Evolutionary conservation across 805 yeast genomes (phyloP).

Genomic region (Lipomyces chichibuensis): DNA sequence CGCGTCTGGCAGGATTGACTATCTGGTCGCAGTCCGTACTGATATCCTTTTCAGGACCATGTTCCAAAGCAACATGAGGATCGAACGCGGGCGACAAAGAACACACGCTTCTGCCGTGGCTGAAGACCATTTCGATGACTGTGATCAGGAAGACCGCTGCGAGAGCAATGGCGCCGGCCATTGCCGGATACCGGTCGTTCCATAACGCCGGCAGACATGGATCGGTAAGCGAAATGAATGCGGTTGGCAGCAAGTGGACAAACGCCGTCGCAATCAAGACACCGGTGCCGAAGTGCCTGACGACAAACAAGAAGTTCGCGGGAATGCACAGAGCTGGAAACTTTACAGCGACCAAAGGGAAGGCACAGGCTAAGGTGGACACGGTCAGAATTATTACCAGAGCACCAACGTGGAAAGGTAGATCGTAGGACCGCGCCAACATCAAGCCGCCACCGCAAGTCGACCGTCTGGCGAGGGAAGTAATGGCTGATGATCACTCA

Average conservation of each 20-base stretch:
- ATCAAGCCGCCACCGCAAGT: neutral
- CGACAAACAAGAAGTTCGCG: conserved; percentile 46
- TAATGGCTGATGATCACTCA: neutral
- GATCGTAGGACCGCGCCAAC: neutral
- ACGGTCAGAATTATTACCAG: conserved; percentile 17
- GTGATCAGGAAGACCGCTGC: neutral
- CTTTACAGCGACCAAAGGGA: conserved; percentile 19
- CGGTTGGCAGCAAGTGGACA: conserved; percentile 71
- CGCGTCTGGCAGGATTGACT: neutral
- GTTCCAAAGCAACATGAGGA: neutral
- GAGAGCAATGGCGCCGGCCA: conserved; percentile 4
- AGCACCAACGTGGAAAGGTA: conserved; percentile 21
- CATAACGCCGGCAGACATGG: conserved; percentile 61
- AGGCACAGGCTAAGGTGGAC: conserved; percentile 7
- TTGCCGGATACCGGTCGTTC: conserved; percentile 59
- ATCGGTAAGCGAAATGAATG: conserved; percentile 57
- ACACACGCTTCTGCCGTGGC: neutral
- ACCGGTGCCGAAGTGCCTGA: conserved; percentile 79
- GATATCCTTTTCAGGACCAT: neutral
- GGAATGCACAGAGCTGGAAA: conserved; percentile 14
- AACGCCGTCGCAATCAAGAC: conserved; percentile 80
- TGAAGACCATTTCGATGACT: neutral
- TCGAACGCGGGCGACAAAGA: conserved; percentile 66
- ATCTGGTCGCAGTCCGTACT: neutral
- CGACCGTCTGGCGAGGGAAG: neutral